These are phyloP conservation scores for Ophiocytium majus DNA, from an alignment of 352 stramenopile species.

Conservation along the genomic window DNA sequence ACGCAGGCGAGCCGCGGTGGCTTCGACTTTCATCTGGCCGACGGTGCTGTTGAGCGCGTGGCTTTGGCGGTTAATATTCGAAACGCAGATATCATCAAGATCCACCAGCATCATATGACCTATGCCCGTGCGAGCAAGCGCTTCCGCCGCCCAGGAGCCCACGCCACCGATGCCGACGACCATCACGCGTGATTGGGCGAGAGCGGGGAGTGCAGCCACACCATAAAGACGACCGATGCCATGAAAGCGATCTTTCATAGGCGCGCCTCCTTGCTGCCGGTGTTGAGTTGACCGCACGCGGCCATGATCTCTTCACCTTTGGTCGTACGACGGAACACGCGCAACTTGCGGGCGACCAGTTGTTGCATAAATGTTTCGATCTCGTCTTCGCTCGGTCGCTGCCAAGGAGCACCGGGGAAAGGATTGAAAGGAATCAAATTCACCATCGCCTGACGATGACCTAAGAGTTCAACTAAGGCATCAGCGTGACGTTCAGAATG, in stretches of 20 bases:
- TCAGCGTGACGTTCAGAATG: background rate
- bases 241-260: no score
- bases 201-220: background rate
- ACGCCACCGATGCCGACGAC: conserved; percentile 63
- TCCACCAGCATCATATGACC: conserved; percentile 68
- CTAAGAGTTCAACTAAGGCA: background rate
- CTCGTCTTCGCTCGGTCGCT: background rate
- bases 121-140: conserved; percentile 66
- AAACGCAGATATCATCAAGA: conserved; percentile 72
- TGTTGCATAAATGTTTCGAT: background rate
- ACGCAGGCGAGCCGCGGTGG: no score
- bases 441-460: background rate
- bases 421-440: conserved; percentile 9
- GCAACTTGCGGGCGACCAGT: background rate
- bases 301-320: background rate
- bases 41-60: conserved; percentile 61
- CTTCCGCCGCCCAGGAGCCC: conserved; percentile 69
- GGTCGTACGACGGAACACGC: background rate
- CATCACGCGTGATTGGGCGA: conserved; percentile 25
- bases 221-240: conserved; percentile 19
- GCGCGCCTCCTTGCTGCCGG: no score
- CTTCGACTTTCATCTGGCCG: conserved; percentile 67
- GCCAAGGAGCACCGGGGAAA: background rate
- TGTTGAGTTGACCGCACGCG: conserved; percentile 2
- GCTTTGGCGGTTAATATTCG: conserved; percentile 70